Evolutionary conservation across 2,329 filamentous ascomycete genomes (phyloP), one percentile per base, ranked within the genome.

Genomic region (Pestalotiopsis fici): DNA sequence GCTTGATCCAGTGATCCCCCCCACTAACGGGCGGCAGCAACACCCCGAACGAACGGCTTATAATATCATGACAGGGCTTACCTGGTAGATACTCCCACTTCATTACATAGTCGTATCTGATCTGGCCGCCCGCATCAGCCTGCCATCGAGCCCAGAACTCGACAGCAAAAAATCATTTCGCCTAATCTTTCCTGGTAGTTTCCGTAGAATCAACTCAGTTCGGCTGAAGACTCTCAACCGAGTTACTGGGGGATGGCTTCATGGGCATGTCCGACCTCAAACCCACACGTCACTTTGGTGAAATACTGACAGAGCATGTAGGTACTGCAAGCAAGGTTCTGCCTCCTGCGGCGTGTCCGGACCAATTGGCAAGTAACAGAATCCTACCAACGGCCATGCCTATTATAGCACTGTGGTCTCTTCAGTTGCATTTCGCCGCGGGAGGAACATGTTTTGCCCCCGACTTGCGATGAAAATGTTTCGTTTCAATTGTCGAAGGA

Each of bases 1-100:
- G 43, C 9, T n/a, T 50, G 43, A 59, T 31, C 57, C 57, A 59
- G n/a, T 21, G 57, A 31, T 35, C 31, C 57, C 31, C 57, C 28
- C 57, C 57, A 59, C 57, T 59, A 59, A 31, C 28, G 57, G 57
- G 31, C 57, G 57, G 57, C 28, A 59, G n/a, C n/a, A 31, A 27
- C 18, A 39, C 28, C 57, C 57, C 57, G 57, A 59, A 27, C 57
- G 18, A 59, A 21, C 27, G 25, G 25, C 27, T 21, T 21, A 35
- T 18, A n/a, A 7, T 50, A 21, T 50, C 18, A 9, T 50, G 43
- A 50, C 43, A 50, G 43, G 43, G 43, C 43, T 50, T 50, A 50
- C 43, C 43, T 21, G 18, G 43, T 11, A 35, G 31, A 6, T 50
- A 50, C 43, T 50, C 18, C n/a, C 43, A n/a, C n/a, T 18, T 15